These are phyloP conservation scores for Colletotrichum spinosum DNA, from an alignment of 2,329 filamentous ascomycete genomes.

Conservation along the genomic window DNA sequence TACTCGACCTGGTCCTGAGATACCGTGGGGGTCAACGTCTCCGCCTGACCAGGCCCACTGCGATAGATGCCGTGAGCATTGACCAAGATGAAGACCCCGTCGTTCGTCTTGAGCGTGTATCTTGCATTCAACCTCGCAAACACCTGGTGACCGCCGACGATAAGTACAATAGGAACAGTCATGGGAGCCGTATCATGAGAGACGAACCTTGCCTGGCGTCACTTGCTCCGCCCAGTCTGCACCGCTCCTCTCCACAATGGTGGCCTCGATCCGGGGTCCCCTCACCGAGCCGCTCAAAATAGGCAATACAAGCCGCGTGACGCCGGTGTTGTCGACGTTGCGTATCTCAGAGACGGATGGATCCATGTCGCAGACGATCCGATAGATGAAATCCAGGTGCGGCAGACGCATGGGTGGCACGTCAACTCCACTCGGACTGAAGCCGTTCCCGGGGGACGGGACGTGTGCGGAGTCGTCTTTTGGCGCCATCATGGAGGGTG, in stretches of 20 bases:
- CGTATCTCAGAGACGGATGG: slow-evolving; percentile 32
- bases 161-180: not conserved
- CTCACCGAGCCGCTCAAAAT: slow-evolving; percentile 38
- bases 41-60: slow-evolving; percentile 12
- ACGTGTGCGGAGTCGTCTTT: slow-evolving; percentile 12
- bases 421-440: slow-evolving; percentile 34
- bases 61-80: slow-evolving; percentile 37
- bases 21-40: slow-evolving; percentile 7
- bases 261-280: slow-evolving; percentile 37
- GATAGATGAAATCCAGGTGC: slow-evolving; percentile 40
- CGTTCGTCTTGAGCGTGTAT: slow-evolving; percentile 40
- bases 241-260: slow-evolving; percentile 40
- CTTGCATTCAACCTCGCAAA: slow-evolving; percentile 38
- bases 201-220: slow-evolving; percentile 29
- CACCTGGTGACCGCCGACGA: slow-evolving; percentile 2
- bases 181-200: not conserved
- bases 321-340: slow-evolving; percentile 34
- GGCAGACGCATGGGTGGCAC: slow-evolving; percentile 39
- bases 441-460: slow-evolving; percentile 35
- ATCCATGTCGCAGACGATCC: slow-evolving; percentile 40
- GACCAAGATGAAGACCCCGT: slow-evolving; percentile 39
- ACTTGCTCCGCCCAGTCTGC: slow-evolving; percentile 40
- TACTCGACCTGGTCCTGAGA: slow-evolving; percentile 41
- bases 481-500: not conserved
- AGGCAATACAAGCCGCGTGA: slow-evolving; percentile 39